A percentile compares a stretch with the other conserved stretches of the same genome.
These are phyloP conservation scores for Aspergillus oerlinghausenensis DNA, from an alignment of 2,329 filamentous ascomycete genomes.

Conservation along the genomic window DNA sequence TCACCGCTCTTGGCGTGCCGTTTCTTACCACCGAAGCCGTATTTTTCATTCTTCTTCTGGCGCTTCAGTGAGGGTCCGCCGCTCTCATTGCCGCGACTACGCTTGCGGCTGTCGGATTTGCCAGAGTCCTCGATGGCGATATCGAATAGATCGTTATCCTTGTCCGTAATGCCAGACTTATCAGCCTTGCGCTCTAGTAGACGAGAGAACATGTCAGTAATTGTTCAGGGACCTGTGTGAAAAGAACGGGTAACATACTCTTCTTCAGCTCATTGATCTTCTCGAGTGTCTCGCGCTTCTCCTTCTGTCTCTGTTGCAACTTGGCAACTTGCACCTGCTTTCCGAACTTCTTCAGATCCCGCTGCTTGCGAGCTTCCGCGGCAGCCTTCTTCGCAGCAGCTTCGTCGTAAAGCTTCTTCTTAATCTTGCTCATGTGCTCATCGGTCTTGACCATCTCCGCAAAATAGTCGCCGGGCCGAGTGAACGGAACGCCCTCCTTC, in stretches of 20 bases:
- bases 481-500: conserved; percentile 79
- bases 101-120: conserved; percentile 49
- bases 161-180: conserved; percentile 60
- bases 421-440: conserved; percentile 96
- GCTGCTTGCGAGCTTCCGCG: conserved; percentile 82
- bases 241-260: conserved; percentile 60
- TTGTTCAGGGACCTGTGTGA: conserved; percentile 16
- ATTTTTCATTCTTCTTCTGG: conserved; percentile 91
- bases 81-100: conserved; percentile 39
- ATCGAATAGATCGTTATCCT: conserved; percentile 80
- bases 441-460: conserved; percentile 99
- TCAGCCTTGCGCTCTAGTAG: conserved; percentile 71
- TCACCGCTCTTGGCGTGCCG: conserved; percentile 85
- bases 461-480: conserved; percentile 89
- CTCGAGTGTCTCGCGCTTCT: conserved; percentile 86
- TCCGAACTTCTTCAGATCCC: conserved; percentile 97
- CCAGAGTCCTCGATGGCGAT: conserved; percentile 71
- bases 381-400: conserved; percentile 89
- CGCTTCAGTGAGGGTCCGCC: conserved; percentile 60
- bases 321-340: conserved; percentile 97
- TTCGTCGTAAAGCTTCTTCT: conserved; percentile 86
- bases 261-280: conserved; percentile 94
- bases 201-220: conserved; percentile 6
- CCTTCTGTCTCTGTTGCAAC: conserved; percentile 87
- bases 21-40: conserved; percentile 95